A percentile compares a stretch with the other conserved stretches of the same genome.
Conservation (phyloP, 306 rosid species). For the Fragaria nilgerrensis region DNA sequence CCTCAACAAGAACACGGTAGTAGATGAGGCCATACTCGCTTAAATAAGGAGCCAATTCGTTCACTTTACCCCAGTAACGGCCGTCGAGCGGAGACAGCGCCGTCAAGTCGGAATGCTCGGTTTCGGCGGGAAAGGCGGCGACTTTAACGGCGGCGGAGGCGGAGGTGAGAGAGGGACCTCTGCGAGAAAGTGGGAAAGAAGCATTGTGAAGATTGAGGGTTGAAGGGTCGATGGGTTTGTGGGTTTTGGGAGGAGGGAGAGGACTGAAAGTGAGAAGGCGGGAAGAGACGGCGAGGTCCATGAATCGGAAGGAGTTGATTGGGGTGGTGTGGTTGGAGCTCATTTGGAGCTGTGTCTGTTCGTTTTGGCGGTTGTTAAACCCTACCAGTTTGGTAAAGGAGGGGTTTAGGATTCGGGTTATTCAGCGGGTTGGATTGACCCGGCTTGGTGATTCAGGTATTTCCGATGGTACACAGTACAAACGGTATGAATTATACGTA, state of each 20-base stretch:
- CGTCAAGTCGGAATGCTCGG: conserved; percentile 50
- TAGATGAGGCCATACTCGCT: conserved; percentile 63
- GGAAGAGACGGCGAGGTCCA: conserved; percentile 19
- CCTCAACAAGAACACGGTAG: conserved; percentile 66
- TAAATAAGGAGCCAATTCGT: conserved; percentile 53
- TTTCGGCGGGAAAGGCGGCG: not conserved
- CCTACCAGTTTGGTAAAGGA: not conserved
- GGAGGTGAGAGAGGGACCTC: conserved; percentile 26
- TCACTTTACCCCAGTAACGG: conserved; percentile 64
- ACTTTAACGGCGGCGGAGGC: conserved; percentile 32
- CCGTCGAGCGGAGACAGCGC: conserved; percentile 78
- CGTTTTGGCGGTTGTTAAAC: not conserved
- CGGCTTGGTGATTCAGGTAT: not conserved
- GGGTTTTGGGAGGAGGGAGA: not conserved
- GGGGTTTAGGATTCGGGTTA: not conserved
- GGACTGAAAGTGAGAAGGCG: not conserved
- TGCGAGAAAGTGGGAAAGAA: conserved; percentile 3
- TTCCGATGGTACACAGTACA: too few relatives aligned
- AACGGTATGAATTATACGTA: too few relatives aligned
- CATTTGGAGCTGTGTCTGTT: not conserved
- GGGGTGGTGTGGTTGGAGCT: not conserved
- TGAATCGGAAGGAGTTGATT: not conserved
- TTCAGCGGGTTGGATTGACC: not conserved
- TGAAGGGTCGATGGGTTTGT: not conserved
- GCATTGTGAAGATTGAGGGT: not conserved